phyloP scores from a whole-genome alignment of 495 filamentous ascomycete genomes.

The Rhizodiscina lignyota region DNA sequence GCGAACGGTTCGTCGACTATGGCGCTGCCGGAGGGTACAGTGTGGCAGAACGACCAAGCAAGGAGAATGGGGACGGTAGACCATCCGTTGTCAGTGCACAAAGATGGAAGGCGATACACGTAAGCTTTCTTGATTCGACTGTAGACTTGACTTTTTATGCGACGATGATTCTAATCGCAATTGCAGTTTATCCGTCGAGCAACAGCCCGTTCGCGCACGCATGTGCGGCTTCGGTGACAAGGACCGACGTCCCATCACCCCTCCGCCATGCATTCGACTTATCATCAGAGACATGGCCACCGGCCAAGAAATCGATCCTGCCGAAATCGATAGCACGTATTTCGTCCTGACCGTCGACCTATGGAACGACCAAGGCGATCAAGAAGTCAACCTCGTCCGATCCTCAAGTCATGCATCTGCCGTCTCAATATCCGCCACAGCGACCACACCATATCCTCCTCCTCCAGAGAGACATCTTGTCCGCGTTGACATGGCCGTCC shows the following conservation, averaged over 20 bases:
- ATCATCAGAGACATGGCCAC: slow-evolving; percentile 64
- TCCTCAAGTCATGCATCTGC: slow-evolving; percentile 55
- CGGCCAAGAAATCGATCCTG: slow-evolving; percentile 77
- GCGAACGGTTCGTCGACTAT: too few relatives aligned
- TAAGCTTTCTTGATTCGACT: slow-evolving; percentile 1
- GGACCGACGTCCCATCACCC: slow-evolving; percentile 93
- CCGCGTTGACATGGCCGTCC: neutral
- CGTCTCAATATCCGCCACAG: slow-evolving; percentile 76
- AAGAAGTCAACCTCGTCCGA: slow-evolving; percentile 86
- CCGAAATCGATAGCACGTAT: slow-evolving; percentile 70
- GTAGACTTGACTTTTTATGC: neutral
- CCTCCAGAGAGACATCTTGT: slow-evolving; percentile 17
- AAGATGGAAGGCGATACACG: slow-evolving; percentile 1
- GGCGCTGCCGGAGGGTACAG: too few relatives aligned
- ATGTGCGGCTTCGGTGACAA: slow-evolving; percentile 99
- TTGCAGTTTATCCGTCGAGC: slow-evolving; percentile 64
- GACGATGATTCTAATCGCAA: slow-evolving; percentile 16
- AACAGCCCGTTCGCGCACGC: slow-evolving; percentile 84
- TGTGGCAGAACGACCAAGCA: too few relatives aligned
- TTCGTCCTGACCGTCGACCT: slow-evolving; percentile 90
- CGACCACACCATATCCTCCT: slow-evolving; percentile 59
- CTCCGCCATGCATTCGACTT: slow-evolving; percentile 80
- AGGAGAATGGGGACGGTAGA: slow-evolving; percentile 1
- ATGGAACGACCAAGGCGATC: slow-evolving; percentile 68
- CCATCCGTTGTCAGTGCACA: neutral